These are phyloP conservation scores for Capronia americana DNA, from an alignment of 2,329 filamentous ascomycete genomes.

Conservation along the genomic window DNA sequence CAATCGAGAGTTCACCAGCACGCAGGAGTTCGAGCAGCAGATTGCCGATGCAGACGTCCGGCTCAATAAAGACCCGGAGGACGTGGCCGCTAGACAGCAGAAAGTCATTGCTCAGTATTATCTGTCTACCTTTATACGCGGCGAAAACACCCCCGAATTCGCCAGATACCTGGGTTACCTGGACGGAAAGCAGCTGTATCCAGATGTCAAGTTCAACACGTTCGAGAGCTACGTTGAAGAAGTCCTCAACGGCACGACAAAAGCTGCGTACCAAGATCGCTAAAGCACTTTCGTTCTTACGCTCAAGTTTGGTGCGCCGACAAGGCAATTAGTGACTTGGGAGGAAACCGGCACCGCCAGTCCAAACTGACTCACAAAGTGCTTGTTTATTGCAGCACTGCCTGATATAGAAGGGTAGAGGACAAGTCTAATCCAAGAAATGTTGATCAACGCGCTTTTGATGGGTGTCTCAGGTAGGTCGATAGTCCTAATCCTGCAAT, in stretches of 20 bases:
- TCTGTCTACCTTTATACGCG: constrained; percentile 56
- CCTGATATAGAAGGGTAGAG: no score
- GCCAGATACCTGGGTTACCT: constrained; percentile 64
- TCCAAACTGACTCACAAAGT: no score
- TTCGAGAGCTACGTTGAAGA: constrained; percentile 51
- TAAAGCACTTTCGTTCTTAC: no score
- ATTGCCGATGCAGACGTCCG: not conserved
- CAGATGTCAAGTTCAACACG: constrained; percentile 53
- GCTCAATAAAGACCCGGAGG: not conserved
- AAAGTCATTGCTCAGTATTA: constrained; percentile 47
- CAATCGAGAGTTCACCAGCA: not conserved
- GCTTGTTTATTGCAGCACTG: no score
- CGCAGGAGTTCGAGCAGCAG: not conserved
- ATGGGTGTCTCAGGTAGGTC: no score
- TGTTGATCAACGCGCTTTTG: no score
- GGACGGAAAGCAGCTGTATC: constrained; percentile 60
- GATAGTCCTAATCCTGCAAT: no score
- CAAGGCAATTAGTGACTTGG: no score
- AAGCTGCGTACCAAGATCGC: constrained; percentile 44
- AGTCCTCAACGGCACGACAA: constrained; percentile 51
- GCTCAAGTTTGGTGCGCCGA: no score
- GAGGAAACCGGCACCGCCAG: no score
- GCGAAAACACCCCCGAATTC: constrained; percentile 61
- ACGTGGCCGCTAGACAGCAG: not conserved
- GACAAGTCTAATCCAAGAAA: no score